phyloP scores from a whole-genome alignment of 805 yeast genomes.

The Starmerella floris region DNA sequence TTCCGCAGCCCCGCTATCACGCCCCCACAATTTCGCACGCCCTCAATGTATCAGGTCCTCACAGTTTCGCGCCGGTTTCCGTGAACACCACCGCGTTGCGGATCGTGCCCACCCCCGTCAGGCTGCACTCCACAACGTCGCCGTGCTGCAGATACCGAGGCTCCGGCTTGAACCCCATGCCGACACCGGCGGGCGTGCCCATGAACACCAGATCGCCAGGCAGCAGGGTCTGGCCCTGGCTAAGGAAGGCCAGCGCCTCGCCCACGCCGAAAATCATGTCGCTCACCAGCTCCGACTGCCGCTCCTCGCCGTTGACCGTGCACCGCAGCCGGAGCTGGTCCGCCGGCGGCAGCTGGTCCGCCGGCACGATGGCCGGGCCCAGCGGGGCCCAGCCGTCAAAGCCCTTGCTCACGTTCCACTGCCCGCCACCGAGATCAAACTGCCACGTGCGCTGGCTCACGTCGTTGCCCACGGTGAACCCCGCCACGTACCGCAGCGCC shows the following conservation, averaged over 20 bases:
- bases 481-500: constrained; percentile 37
- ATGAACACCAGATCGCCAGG: constrained; percentile 45
- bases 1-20: too few relatives aligned
- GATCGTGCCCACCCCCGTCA: constrained; percentile 35
- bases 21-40: too few relatives aligned
- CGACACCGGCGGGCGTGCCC: constrained; percentile 48
- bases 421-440: constrained; percentile 39
- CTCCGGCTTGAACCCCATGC: constrained; percentile 33
- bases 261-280: constrained; percentile 39
- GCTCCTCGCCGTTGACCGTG: constrained; percentile 35
- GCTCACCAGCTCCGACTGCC: constrained; percentile 35
- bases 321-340: constrained; percentile 31
- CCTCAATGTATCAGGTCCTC: too few relatives aligned
- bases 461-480: constrained; percentile 44
- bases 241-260: constrained; percentile 35
- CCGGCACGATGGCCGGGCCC: constrained; percentile 40
- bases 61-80: too few relatives aligned
- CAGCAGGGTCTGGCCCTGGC: constrained; percentile 39
- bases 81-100: constrained; percentile 27
- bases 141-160: constrained; percentile 35
- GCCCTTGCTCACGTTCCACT: constrained; percentile 41
- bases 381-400: constrained; percentile 46
- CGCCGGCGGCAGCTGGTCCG: constrained; percentile 23
- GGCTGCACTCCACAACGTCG: constrained; percentile 33
- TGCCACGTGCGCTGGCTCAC: constrained; percentile 49